phyloP scores from a whole-genome alignment of 139 green algal species.

The Closterium sp. region DNA sequence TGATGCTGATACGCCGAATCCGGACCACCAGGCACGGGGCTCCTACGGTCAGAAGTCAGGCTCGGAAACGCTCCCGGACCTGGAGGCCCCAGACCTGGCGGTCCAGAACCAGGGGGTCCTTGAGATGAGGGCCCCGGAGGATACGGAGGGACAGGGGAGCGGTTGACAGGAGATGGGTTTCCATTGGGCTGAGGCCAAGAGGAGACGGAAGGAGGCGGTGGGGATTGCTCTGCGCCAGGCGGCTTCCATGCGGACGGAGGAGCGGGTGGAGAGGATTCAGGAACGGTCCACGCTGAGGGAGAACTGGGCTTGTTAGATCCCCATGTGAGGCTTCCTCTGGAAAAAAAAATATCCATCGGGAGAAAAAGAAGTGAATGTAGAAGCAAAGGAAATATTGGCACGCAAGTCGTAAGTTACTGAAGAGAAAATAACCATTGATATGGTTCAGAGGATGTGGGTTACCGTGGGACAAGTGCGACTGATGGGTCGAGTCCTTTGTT shows the following conservation, averaged over 20 bases:
- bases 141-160: neutral
- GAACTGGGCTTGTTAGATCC: neutral
- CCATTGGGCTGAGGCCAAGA: neutral
- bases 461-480: slow-evolving; percentile 38
- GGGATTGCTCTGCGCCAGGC: neutral
- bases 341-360: neutral
- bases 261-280: neutral
- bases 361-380: neutral
- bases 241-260: neutral
- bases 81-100: neutral
- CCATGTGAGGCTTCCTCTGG: neutral
- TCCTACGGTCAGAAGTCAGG: neutral
- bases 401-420: neutral
- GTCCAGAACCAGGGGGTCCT: neutral
- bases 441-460: neutral
- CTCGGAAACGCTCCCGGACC: neutral
- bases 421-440: neutral
- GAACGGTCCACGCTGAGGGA: neutral
- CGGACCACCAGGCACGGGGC: neutral
- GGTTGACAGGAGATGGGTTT: neutral
- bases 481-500: slow-evolving; percentile 37
- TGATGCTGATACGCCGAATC: neutral
- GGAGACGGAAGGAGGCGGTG: neutral
- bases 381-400: neutral
- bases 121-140: neutral